Evolutionary conservation across 352 stramenopile genomes (phyloP), one percentile per base, ranked within the genome.

Genomic region (Aphanomyces cochlioides): DNA sequence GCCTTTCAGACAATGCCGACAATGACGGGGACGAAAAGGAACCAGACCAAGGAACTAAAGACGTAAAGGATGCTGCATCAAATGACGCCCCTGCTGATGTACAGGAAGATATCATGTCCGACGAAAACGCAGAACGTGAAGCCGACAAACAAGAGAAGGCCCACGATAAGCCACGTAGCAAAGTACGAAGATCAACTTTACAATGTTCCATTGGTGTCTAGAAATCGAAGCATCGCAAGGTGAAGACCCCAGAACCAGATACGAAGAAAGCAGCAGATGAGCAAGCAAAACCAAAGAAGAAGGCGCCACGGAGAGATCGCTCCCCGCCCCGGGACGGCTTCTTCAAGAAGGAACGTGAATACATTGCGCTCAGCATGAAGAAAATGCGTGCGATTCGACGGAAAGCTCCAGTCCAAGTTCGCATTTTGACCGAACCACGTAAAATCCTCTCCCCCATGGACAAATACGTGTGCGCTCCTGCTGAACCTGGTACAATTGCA

Each of bases 391-490:
- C 59, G 41, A 67, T 67, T 15, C 17, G 17, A 17, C 59, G 59
- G 34, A 67, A 67, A 45, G 39, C 59, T 12, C 59, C 59, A 5
- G 41, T 67, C n/a, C 85, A 92, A 75, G 74, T 90, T 19, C 80
- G 85, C 1, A 82, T 92, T 34, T 79, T 89, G 37, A 89, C 82
- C 0, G 75, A 84, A 78, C 74, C 72, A 5, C 79, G 79, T 0
- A 82, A 79, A 34, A 75, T 87, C 37, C 19, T 81, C 36, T 79
- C 77, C 21, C 82, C 83, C 5, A 75, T 90, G 66, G 85, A 92
- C 12, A 83, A 79, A 2, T 92, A 89, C 67, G 90, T 90, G 75
- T 80, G 72, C n/a, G 66, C 66, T 7, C 81, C 73, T 37, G 67
- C 90, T 38, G 85, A 67, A 92, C 59, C 67, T 73, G 47, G 76